Evolutionary conservation across 805 yeast genomes (phyloP), one percentile per base, ranked within the genome.

Genomic region (Lipomyces starkeyi): DNA sequence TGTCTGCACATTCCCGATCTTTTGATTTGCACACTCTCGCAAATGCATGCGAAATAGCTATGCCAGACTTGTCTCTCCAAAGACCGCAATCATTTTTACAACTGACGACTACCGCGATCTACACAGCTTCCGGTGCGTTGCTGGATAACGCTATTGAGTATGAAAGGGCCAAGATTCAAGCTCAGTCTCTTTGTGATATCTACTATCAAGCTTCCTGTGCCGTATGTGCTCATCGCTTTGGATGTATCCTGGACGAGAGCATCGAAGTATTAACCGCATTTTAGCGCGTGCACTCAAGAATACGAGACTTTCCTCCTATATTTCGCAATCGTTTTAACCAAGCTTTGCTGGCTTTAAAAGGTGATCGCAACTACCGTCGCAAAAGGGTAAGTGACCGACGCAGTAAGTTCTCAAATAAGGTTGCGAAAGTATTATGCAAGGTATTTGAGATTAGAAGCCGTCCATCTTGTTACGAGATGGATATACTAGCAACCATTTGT

Each of bases 21-120:
- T 53, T 22, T 11, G 56, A 53, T 22, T 20, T 53, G n/a, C 56
- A 25, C 17, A 17, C n/a, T 5, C 56, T 53, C 13, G 34, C 34
- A 13, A 29, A 53, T 25, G 59, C 34, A 17, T 57, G 59, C 59
- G 43, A 57, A 32, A 32, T 25, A 17, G 25, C 40, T 32, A 3
- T 34, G 27, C 56, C 56, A 53, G 22, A 11, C 34, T 29, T 53
- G 29, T n/a, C 29, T 25, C n/a, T 11, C 9, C 34, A 14, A 13
- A 22, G 56, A 57, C 59, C 59, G 47, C 43, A 20, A 5, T 57
- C 59, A 17, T 34, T 57, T n/a, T 32, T 57, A 11, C 59, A 57
- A 32, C 22, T 57, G 13, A 27, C 59, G 25, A 57, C 17, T 7
- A 14, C 56, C 9, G 20, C 49, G 9, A 43, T 43, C 6, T 43